Evolutionary conservation across 768 basidiomycete genomes (phyloP).

Genomic region (Tulasnella calospora): DNA sequence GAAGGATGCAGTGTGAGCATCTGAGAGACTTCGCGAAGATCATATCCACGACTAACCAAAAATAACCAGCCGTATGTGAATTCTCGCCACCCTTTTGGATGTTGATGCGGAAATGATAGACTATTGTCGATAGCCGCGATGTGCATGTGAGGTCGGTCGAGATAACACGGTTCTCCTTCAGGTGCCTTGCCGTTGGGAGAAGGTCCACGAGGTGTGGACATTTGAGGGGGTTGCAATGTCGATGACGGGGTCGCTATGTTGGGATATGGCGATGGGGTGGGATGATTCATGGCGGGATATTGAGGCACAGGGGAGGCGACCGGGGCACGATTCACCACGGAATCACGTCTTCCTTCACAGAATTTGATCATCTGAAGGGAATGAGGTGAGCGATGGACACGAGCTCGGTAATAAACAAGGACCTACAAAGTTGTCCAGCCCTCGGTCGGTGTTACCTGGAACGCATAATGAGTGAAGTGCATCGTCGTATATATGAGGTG

Average conservation of each 20-base stretch:
- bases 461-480: not conserved
- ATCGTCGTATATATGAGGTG: not conserved
- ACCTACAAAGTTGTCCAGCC: slow-evolving; percentile 66
- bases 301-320: slow-evolving; percentile 57
- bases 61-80: slow-evolving; percentile 82
- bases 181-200: slow-evolving; percentile 18
- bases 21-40: not conserved
- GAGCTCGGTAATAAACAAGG: not conserved
- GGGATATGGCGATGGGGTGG: slow-evolving; percentile 31
- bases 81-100: slow-evolving; percentile 69
- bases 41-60: slow-evolving; percentile 14
- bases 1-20: slow-evolving; percentile 39
- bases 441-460: slow-evolving; percentile 59
- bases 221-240: not conserved
- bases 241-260: not conserved
- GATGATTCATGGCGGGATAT: slow-evolving; percentile 40
- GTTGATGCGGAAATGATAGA: slow-evolving; percentile 85
- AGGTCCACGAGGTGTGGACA: slow-evolving; percentile 28
- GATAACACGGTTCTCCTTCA: slow-evolving; percentile 18
- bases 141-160: slow-evolving; percentile 66
- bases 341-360: slow-evolving; percentile 73
- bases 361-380: slow-evolving; percentile 68
- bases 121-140: slow-evolving; percentile 94
- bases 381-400: not conserved
- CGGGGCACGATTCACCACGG: slow-evolving; percentile 73